Conservation (phyloP, 2,329 filamentous ascomycete species). For the Aureobasidium vineae region DNA sequence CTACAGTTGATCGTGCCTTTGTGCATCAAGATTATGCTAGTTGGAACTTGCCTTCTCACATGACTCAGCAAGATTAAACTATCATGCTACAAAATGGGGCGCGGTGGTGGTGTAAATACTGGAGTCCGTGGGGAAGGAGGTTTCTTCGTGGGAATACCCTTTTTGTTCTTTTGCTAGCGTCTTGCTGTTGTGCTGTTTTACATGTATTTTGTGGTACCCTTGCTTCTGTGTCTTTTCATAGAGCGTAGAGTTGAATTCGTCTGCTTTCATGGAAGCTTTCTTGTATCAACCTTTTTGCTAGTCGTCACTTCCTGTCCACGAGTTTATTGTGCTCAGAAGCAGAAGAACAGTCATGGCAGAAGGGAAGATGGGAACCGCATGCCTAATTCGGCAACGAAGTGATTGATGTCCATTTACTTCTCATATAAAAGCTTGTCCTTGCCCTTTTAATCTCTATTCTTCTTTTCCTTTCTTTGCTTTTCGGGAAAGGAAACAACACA, state of each 20-base stretch:
- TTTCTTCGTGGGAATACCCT: neutral
- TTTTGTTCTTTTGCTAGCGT: no score
- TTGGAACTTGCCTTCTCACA: conserved; percentile 53
- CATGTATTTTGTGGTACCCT: no score
- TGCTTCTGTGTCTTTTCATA: neutral
- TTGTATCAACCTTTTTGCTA: no score
- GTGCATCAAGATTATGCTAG: conserved; percentile 54
- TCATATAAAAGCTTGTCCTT: neutral
- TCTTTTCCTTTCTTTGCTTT: neutral
- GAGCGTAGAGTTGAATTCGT: neutral
- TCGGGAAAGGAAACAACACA: neutral
- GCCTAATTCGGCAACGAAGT: neutral
- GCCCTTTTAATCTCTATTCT: neutral
- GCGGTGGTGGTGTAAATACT: neutral
- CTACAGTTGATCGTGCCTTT: conserved; percentile 63
- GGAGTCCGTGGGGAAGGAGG: neutral
- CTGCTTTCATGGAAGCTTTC: neutral
- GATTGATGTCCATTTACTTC: neutral
- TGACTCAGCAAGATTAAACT: conserved; percentile 46
- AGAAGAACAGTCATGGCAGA: neutral
- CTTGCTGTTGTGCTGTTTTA: no score
- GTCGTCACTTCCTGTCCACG: no score
- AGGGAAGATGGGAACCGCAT: neutral
- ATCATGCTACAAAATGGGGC: neutral
- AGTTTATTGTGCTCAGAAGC: neutral